phyloP scores from a whole-genome alignment of 1,284 basidiomycete species.

The Leccinum pallidistipes region DNA sequence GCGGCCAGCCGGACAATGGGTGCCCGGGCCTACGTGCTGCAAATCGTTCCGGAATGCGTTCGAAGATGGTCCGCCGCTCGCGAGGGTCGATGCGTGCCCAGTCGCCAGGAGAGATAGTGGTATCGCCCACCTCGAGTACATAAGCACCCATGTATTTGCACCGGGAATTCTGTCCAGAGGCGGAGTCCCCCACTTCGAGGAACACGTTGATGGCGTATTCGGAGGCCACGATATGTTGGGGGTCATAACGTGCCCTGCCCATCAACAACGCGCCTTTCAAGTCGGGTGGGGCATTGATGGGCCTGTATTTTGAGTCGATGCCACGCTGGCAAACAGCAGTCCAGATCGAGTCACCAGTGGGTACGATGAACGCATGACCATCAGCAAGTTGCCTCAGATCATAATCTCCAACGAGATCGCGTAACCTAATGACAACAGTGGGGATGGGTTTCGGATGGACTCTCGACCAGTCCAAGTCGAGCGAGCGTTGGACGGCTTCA shows the following conservation, averaged over 20 bases:
- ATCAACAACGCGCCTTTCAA: constrained; percentile 2
- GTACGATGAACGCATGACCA: constrained; percentile 13
- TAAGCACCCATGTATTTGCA: constrained; percentile 30
- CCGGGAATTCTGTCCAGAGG: background rate
- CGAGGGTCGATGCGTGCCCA: constrained; percentile 19
- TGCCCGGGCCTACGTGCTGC: background rate
- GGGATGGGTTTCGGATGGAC: constrained; percentile 23
- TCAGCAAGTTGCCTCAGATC: background rate
- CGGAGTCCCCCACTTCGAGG: constrained; percentile 9
- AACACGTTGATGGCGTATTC: constrained; percentile 32
- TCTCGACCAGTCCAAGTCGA: constrained; percentile 10
- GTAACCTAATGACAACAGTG: constrained; percentile 14
- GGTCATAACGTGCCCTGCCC: constrained; percentile 12
- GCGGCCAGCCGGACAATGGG: constrained; percentile 4
- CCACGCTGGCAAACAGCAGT: constrained; percentile 11
- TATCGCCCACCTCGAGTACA: constrained; percentile 13
- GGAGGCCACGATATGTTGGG: constrained; percentile 22
- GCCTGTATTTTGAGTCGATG: constrained; percentile 10
- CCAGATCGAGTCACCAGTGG: constrained; percentile 20
- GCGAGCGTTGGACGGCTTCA: constrained; percentile 7
- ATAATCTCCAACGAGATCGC: constrained; percentile 17
- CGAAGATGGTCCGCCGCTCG: constrained; percentile 5
- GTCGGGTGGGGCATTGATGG: background rate
- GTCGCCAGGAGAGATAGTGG: background rate
- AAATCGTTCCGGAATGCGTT: constrained; percentile 6